Evolutionary conservation across 768 basidiomycete genomes (phyloP), one percentile per base, ranked within the genome.

Genomic region (Mycena maculata): DNA sequence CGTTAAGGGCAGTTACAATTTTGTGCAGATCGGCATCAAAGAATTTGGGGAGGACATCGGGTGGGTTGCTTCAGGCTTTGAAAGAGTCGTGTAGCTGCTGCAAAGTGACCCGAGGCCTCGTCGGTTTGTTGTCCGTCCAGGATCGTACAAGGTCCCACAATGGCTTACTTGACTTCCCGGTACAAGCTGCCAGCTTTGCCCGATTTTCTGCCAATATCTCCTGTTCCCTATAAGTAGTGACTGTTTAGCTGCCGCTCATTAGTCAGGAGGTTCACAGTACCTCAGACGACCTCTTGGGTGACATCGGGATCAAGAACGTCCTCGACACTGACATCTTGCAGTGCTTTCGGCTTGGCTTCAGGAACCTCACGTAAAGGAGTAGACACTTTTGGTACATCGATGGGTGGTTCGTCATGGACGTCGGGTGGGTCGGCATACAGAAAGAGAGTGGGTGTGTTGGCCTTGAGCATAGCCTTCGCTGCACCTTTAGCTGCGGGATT

Each of bases 221-320:
- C 13, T 49, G 48, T 15, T 52, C 60, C 23, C 60, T 61, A 16
- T 41, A n/a, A 50, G 4, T 9, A 28, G 16, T 10, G 27, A 30
- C 16, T 20, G 9, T 18, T 52, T 52, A 44, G 36, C 23, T n/a
- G 8, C 25, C 23, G 31, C n/a, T 30, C 10, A 30, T 9, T 27
- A 4, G n/a, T 2, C 0, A 18, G 30, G 18, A 6, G 15, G 38
- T 13, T 8, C 22, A n/a, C n/a, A 2, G 30, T 41, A 60, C 59
- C 49, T 61, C 39, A n/a, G 31, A 3, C 52, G n/a, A 1, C 60
- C 60, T 3, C 60, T 10, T 62, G 60, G 4, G 16, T 2, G 10
- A 50, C 13, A 22, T 60, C 59, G 18, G 59, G 18, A 33, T 60
- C 59, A 33, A 52, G 8, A 22, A 44, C 31, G 9, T 62, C 60